Evolutionary conservation across 805 yeast genomes (phyloP).

Genomic region (Hanseniaspora hatyaiensis): DNA sequence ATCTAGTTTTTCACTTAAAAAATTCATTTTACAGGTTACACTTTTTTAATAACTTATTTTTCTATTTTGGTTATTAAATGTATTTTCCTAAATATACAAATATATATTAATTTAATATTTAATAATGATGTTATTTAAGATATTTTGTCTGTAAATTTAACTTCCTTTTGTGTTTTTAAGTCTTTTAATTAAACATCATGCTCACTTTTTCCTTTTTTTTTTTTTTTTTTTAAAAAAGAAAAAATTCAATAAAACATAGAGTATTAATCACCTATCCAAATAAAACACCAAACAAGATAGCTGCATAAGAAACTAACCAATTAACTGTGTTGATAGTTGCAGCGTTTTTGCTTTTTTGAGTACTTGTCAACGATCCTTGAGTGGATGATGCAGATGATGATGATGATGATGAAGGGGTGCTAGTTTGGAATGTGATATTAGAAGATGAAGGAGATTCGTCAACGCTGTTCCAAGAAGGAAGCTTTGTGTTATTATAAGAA

Average conservation of each 20-base stretch:
- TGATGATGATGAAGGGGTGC: constrained; percentile 4
- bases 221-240: neutral
- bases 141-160: no score
- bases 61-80: no score
- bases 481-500: constrained; percentile 16
- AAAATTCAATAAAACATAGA: no score
- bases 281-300: neutral
- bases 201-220: neutral
- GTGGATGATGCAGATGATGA: neutral
- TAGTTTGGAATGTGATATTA: neutral
- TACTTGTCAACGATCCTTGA: constrained; percentile 15
- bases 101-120: no score
- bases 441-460: neutral
- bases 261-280: neutral
- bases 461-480: constrained; percentile 6
- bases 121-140: no score
- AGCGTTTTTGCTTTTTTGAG: constrained; percentile 1
- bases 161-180: no score
- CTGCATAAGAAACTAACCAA: neutral
- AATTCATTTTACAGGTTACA: no score
- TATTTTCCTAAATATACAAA: no score
- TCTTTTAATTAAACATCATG: no score
- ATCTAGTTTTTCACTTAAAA: neutral
- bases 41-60: no score
- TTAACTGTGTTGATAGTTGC: neutral